Evolutionary conservation across 352 stramenopile species (phyloP), one percentile per base, ranked within the genome.

Genomic region (Globisporangium nodosum): DNA sequence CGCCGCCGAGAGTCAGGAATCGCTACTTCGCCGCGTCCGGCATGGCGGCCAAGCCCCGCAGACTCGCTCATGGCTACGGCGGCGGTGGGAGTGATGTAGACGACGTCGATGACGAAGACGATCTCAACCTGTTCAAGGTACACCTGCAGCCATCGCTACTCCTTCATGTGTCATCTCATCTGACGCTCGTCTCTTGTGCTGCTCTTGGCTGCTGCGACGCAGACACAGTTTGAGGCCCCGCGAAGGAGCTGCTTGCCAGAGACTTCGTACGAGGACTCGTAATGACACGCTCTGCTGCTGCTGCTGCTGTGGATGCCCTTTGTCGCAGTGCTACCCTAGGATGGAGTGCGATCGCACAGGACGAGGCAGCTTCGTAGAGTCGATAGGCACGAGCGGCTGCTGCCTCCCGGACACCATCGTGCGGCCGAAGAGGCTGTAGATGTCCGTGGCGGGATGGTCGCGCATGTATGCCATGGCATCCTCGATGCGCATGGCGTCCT

Each of bases 351-450:
- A 40, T 15, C 35, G 3, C 42, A 24, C 42, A 6, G 42, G 18
- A 11, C 16, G 18, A n/a, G 42, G 16, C 42, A 21, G 42, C 16
- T 13, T 9, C 6, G 33, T 49, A 27, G 16, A 18, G 20, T 15
- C 21, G 15, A 31, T 24, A 7, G 56, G 5, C 15, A 57, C 15
- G n/a, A 42, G 18, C 16, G 57, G 13, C 20, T 57, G 39, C 20
- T 52, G 57, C 27, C 43, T 52, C 20, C 54, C 64, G 9, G 72
- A 71, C 8, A 87, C 61, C 81, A 91, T 88, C 20, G 79, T 91
- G 43, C 81, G 71, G 13, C 81, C 81, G 51, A 91, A 76, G 24
- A 89, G 60, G 24, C 58, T 74, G 60, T 81, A 89, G 48, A 87
- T 81, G 42, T 91, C 77, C 1, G 69, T 63, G 3, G 60, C 40